phyloP scores from a whole-genome alignment of 2,329 filamentous ascomycete genomes.

The Trichoderma citrinoviride region DNA sequence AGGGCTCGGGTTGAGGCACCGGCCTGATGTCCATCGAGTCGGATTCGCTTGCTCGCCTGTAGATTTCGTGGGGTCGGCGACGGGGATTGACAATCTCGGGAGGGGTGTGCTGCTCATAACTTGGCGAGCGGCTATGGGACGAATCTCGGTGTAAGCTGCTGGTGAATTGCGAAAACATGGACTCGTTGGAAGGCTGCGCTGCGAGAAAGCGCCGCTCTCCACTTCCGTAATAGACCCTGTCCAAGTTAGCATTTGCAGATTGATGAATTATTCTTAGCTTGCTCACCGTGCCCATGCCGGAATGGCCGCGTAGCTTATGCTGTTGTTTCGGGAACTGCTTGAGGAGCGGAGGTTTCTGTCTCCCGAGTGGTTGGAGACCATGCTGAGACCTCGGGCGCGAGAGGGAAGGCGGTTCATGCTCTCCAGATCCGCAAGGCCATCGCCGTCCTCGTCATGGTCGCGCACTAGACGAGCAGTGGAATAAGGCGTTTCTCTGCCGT shows the following conservation, averaged over 20 bases:
- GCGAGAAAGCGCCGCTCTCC: constrained; percentile 57
- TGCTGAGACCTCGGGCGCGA: constrained; percentile 50
- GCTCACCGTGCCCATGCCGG: constrained; percentile 55
- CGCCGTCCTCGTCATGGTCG: constrained; percentile 62
- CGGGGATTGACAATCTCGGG: constrained; percentile 46
- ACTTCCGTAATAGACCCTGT: constrained; percentile 67
- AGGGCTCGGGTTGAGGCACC: constrained; percentile 36
- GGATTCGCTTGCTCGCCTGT: constrained; percentile 24
- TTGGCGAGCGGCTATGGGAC: constrained; percentile 48
- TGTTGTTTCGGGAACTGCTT: constrained; percentile 48
- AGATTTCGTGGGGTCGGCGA: constrained; percentile 42
- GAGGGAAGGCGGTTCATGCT: constrained; percentile 53
- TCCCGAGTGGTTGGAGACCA: constrained; percentile 49
- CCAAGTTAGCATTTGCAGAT: constrained; percentile 20
- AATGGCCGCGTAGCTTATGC: constrained; percentile 45
- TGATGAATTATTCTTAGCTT: not conserved
- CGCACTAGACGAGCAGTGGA: constrained; percentile 47
- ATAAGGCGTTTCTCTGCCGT: constrained; percentile 37
- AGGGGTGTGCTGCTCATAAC: constrained; percentile 48
- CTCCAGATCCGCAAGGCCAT: constrained; percentile 60
- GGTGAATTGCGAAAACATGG: constrained; percentile 46
- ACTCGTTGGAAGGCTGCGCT: constrained; percentile 43
- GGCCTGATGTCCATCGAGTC: constrained; percentile 45
- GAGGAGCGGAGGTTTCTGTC: constrained; percentile 54
- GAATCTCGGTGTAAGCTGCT: constrained; percentile 49